These are phyloP conservation scores for Fraxinus nigra DNA, from an alignment of 305 asterid species.

Conservation along the genomic window DNA sequence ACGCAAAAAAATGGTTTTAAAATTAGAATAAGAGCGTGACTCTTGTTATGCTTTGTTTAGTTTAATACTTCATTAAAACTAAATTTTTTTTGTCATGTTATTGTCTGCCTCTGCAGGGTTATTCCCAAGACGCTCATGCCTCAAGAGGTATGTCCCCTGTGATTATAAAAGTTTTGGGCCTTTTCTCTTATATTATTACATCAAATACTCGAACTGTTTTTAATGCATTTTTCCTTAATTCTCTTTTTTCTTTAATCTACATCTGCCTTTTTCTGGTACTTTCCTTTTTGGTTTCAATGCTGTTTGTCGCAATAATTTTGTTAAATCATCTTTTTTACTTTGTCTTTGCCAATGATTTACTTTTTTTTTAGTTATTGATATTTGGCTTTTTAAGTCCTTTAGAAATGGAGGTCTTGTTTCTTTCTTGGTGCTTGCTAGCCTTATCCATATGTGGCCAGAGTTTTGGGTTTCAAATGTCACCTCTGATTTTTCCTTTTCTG, in stretches of 20 bases:
- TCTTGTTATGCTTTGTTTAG: not conserved
- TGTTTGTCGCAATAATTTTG: not conserved
- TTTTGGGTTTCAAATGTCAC: conserved; percentile 21
- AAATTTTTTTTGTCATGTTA: conserved; percentile 42
- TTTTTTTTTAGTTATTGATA: not conserved
- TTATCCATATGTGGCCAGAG: conserved; percentile 46
- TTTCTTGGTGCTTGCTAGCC: conserved; percentile 27
- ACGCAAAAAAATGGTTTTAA: not conserved
- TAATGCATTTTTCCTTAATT: not conserved
- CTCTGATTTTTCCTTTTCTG: conserved; percentile 35
- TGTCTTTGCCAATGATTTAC: conserved; percentile 4
- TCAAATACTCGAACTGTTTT: not conserved
- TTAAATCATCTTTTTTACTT: not conserved
- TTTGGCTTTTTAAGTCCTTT: not conserved
- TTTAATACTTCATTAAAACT: conserved; percentile 24
- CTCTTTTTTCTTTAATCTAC: not conserved
- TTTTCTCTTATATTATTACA: conserved; percentile 26
- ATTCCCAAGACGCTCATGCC: conserved; percentile 30
- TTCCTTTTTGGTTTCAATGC: not conserved
- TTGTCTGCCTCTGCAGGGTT: conserved; percentile 28
- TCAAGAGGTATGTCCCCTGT: conserved; percentile 38
- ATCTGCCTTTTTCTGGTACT: not conserved
- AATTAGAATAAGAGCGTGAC: not conserved
- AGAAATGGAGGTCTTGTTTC: conserved; percentile 19
- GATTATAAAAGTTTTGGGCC: conserved; percentile 33